Percentiles rank a stretch among this genome's conserved stretches.
These are phyloP conservation scores for Lyophyllum decastes DNA, from an alignment of 768 basidiomycete species.

Conservation along the genomic window DNA sequence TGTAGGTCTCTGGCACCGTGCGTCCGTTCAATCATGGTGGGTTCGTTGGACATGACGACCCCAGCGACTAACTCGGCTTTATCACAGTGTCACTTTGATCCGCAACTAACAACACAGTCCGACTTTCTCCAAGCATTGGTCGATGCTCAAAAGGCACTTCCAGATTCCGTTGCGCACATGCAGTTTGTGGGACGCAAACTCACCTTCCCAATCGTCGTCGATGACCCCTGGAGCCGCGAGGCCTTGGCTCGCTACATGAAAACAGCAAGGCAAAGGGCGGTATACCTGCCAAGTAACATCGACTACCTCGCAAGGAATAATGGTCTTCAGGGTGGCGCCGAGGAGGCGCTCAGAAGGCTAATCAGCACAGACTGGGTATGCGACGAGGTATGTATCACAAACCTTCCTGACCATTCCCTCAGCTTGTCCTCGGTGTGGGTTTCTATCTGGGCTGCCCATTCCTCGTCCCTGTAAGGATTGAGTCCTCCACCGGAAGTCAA, in stretches of 20 bases:
- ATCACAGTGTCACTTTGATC: conserved; percentile 40
- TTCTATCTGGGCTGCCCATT: conserved; percentile 70
- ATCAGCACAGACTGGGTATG: conserved; percentile 52
- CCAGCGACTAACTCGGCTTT: conserved; percentile 47
- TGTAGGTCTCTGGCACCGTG: conserved; percentile 48
- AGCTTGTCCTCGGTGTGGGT: conserved; percentile 65
- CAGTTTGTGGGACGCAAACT: conserved; percentile 53
- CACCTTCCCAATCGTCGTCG: conserved; percentile 62
- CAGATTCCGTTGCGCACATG: conserved; percentile 38
- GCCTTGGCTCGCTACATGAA: conserved; percentile 60
- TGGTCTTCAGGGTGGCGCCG: conserved; percentile 44
- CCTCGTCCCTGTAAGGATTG: conserved; percentile 50
- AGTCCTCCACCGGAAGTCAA: not conserved
- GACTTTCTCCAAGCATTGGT: conserved; percentile 44
- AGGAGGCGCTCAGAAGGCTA: conserved; percentile 47
- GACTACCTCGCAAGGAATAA: conserved; percentile 68
- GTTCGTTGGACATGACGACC: conserved; percentile 31
- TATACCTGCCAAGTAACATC: conserved; percentile 69
- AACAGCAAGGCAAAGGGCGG: conserved; percentile 54
- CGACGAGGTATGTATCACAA: not conserved
- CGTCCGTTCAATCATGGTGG: conserved; percentile 60
- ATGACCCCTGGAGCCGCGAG: conserved; percentile 58
- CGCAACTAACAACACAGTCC: conserved; percentile 38
- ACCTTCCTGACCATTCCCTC: not conserved
- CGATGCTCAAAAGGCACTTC: conserved; percentile 37